phyloP scores from a whole-genome alignment of 345 rosid genomes.

The Rhodamnia argentea region DNA sequence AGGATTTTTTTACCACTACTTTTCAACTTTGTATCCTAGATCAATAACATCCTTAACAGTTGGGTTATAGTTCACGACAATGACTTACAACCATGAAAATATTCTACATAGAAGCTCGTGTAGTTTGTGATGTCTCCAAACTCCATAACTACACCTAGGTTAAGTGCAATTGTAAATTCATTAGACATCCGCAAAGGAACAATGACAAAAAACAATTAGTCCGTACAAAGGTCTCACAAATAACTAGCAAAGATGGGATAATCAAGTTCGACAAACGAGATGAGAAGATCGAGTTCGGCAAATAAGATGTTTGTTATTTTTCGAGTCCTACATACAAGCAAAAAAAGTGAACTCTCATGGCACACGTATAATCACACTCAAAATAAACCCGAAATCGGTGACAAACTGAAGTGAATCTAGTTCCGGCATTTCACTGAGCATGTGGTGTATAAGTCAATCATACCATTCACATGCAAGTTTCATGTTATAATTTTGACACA shows the following conservation, averaged over 20 bases:
- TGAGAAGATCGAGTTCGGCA: neutral
- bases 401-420: no score
- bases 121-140: neutral
- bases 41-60: neutral
- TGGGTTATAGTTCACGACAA: neutral
- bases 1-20: accelerated
- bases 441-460: no score
- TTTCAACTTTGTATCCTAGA: neutral
- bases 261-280: neutral
- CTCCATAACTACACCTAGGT: neutral
- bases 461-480: no score
- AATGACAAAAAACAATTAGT: neutral
- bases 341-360: no score
- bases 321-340: no score
- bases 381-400: no score
- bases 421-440: no score
- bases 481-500: no score
- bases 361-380: no score
- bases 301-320: no score
- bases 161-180: neutral
- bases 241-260: neutral
- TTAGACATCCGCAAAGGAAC: neutral
- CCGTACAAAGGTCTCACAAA: neutral
- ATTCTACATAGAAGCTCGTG: neutral
- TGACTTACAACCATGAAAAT: neutral